Base-by-base conservation (phyloP, 2,329 filamentous ascomycete species). In the Fusarium aywerte region DNA sequence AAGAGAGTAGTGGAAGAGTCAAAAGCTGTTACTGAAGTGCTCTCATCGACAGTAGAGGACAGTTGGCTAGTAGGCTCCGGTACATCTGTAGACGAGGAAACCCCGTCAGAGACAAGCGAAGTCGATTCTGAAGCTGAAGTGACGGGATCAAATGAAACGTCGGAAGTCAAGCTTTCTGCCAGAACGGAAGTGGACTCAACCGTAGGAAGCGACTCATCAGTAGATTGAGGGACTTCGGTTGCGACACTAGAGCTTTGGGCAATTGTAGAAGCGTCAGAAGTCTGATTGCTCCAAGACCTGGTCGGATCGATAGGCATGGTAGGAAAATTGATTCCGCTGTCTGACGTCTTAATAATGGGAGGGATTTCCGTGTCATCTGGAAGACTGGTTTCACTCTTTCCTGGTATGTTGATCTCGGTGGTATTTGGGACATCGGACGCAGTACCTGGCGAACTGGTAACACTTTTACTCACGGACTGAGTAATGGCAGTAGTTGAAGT, bases 381-480 rank as follows among this genome's bases (percentile, higher is more conserved):
- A 8, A 9, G 8, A 7, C 29, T 15, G 8, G n/a, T 29, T 13
- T 29, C 11, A 5, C 25, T 44, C 15, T 2, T 15, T 2, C 12
- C n/a, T 15, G 25, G n/a, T 7, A 3, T 7, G 2, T 20, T 5
- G 5, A 13, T 12, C 1, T 49, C n/a, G 9, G n/a, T 8, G 4
- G n/a, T 29, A 1, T 12, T 6, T 8, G 25, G 3, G 2, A 15
- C 0, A 4, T 10, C 4, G 2, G 16, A 20, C 3, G 13, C 25
- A 6, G 12, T 20, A 10, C 7, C n/a, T 6, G n/a, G 8, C 3
- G n/a, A 18, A 5, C 4, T 15, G 4, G n/a, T 44, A 0, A 10
- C 10, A 4, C 16, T n/a, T 4, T 4, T 6, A 16, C 5, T 53
- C 16, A 16, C 12, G 9, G 12, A 4, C 2, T 21, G n/a, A 2